Base-by-base conservation (phyloP, 805 yeast species). In the Metschnikowia colocasiae region DNA sequence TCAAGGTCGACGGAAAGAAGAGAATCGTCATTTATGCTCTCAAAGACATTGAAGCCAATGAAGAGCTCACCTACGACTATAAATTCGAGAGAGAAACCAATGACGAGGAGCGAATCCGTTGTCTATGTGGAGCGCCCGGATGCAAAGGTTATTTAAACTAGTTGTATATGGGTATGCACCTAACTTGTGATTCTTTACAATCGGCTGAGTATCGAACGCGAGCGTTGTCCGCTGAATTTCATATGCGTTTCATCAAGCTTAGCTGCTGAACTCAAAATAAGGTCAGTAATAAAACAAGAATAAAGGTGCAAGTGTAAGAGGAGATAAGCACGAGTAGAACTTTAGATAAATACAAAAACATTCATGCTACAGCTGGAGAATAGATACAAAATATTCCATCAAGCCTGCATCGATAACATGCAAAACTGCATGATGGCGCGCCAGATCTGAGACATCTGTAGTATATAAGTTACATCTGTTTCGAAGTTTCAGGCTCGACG, bases 1-100 rank as follows among this genome's bases (percentile, higher is more conserved):
- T 91, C 59, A 89, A 89, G 64, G 97, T 90, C 33, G 97, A 90
- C 49, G 97, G 97, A 3, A 84, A 80, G 59, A 89, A 88, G 67
- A 78, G 98, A 64, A 92, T 94, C 70, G 98, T 91, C 45, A 90
- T 94, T 26, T 94, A 92, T 65, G 97, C 99, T 0, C 70, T 88
- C 54, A 71, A 95, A 40, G 97, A 92, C 61, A 85, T 94, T 49
- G 87, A 75, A 3, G 86, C 94, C 4, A 88, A 89, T 64, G 95
- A 85, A 62, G 99, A 94, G 62, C 73, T 94, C 59, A 94, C 99
- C 0, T 94, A 94, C 59, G 98, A 94, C 65, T 94, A 94, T 64
- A 91, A 92, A 64, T 94, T 94, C 63, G 97, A 90, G 65, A 75
- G 96, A 46, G 97, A 91, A 60, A 82, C 85, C 5, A 87, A 88